A percentile compares a stretch with the other conserved stretches of the same genome.
These are phyloP conservation scores for Pythium pectinolyticum DNA, from an alignment of 352 stramenopile species.

Conservation along the genomic window DNA sequence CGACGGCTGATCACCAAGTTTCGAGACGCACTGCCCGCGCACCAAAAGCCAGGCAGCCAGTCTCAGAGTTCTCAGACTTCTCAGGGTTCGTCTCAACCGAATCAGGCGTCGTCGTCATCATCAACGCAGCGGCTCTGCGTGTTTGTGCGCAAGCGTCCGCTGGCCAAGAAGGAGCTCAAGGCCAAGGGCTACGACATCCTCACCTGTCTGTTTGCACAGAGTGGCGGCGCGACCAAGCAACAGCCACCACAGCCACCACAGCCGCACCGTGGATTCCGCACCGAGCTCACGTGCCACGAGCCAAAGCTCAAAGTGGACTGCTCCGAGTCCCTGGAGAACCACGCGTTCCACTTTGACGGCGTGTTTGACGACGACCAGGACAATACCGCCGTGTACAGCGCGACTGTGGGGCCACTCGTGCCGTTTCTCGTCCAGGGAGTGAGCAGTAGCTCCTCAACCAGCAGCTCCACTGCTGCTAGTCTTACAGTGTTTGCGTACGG, in stretches of 20 bases:
- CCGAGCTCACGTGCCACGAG: constrained; percentile 68
- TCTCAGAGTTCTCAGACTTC: too few relatives aligned
- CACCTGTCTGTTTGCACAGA: constrained; percentile 39
- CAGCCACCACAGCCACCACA: too few relatives aligned
- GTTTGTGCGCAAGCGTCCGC: constrained; percentile 68
- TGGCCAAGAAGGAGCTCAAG: constrained; percentile 67
- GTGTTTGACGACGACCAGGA: constrained; percentile 91
- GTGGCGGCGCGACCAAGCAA: background rate
- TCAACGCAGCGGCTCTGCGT: constrained; percentile 44
- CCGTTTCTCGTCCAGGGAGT: constrained; percentile 38
- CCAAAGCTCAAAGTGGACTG: constrained; percentile 74
- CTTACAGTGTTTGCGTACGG: constrained; percentile 97
- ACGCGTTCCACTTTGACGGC: constrained; percentile 71
- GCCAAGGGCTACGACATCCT: constrained; percentile 71
- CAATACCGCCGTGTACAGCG: constrained; percentile 91
- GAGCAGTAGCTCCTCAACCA: constrained; percentile 19
- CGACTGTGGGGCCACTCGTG: constrained; percentile 57
- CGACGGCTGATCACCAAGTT: constrained; percentile 62
- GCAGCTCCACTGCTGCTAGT: constrained; percentile 29
- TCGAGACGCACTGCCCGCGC: constrained; percentile 39
- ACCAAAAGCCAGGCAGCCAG: constrained; percentile 27
- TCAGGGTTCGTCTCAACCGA: too few relatives aligned
- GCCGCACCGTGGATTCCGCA: too few relatives aligned
- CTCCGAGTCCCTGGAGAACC: constrained; percentile 66
- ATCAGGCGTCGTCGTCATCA: background rate